Evolutionary conservation across 108 stramenopile genomes (phyloP), one percentile per base, ranked within the genome.

Genomic region (Aurantiochytrium sp.): DNA sequence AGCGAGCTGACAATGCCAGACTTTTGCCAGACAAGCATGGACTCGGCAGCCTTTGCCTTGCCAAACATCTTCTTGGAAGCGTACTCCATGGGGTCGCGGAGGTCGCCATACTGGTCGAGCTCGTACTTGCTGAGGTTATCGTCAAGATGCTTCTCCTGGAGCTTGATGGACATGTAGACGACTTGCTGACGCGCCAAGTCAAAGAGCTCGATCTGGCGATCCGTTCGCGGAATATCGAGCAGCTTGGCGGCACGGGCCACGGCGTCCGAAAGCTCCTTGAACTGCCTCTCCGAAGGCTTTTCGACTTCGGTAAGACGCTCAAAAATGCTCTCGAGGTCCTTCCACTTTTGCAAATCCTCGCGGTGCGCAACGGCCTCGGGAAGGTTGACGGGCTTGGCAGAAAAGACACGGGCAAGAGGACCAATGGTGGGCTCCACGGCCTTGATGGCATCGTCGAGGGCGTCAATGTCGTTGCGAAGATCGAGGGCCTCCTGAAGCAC

Each of bases 181-280:
- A 83, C 51, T 35, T 83, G 76, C 49, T 53, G 76, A 12, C 51
- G 45, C n/a, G 76, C 76, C 45, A 83, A 6, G n/a, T 83, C 76
- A 45, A 83, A 83, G 76, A 83, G 76, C 76, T 83, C 51, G 45
- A 53, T 83, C 76, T 83, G 76, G 76, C 76, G 76, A 4, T 83
- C 87, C 25, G 90, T 90, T 5, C 90, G 76, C 25, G 87, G 60
- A 3, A 90, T 88, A 58, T 88, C 90, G 44, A 60, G 64, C 21
- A 88, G 88, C 72, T 88, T 72, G 71, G 71, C 57, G 25, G 88
- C 90, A 57, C 72, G 88, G 35, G 59, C 59, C 21, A 90, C 87
- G 43, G 87, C 90, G 69, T 60, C 59, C 5, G 59, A 73, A 51
- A 90, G 87, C 49, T 88, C 90, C 23, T 87, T 44, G 69, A 83